Evolutionary conservation across 208 protist species (phyloP).

Genomic region (Leishmania amazonensis): DNA sequence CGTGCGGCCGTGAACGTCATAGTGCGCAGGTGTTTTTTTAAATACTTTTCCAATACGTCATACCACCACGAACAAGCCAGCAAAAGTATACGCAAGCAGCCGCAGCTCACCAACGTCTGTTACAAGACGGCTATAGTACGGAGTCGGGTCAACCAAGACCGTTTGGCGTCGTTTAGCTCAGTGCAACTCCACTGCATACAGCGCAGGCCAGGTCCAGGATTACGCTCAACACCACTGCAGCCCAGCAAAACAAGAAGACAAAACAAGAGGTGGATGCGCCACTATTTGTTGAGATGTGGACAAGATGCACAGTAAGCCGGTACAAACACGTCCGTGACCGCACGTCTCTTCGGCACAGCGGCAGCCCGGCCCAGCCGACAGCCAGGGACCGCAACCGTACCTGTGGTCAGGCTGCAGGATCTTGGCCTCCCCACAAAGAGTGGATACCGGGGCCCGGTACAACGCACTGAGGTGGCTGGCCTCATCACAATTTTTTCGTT

Average conservation of each 20-base stretch:
- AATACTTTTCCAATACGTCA: background rate
- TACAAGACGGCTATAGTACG: background rate
- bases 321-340: background rate
- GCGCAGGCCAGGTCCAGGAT: background rate
- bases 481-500: too few species aligned
- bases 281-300: background rate
- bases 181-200: background rate
- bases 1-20: background rate
- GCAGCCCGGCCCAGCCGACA: background rate
- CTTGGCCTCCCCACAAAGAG: background rate
- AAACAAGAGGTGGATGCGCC: background rate
- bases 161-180: background rate
- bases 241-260: background rate
- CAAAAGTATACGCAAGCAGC: background rate
- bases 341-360: background rate
- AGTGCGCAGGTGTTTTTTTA: background rate
- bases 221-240: background rate
- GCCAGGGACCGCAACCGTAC: background rate
- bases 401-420: background rate
- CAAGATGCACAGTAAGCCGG: background rate
- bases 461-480: background rate
- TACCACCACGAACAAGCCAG: background rate
- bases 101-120: background rate
- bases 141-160: background rate
- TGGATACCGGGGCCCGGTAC: background rate